These are phyloP conservation scores for Carex pumila DNA, from an alignment of 176 grass and related monocot species.

Conservation along the genomic window DNA sequence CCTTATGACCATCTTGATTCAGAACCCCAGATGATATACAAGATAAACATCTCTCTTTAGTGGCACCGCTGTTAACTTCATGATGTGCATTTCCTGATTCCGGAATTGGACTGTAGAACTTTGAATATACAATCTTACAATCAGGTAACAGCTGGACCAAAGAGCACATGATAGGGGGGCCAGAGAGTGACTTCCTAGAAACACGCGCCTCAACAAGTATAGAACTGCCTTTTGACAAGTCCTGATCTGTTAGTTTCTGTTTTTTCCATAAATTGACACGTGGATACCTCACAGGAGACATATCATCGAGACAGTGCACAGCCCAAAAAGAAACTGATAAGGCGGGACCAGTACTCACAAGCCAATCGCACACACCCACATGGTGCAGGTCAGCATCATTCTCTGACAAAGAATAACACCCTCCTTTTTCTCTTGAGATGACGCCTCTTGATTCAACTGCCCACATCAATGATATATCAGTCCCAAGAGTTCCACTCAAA, in stretches of 20 bases:
- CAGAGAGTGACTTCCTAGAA: slow-evolving; percentile 53
- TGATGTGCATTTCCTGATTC: slow-evolving; percentile 31
- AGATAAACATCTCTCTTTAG: slow-evolving; percentile 35
- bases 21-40: slow-evolving; percentile 32
- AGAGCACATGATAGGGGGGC: slow-evolving; percentile 56
- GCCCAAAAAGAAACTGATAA: slow-evolving; percentile 62
- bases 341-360: slow-evolving; percentile 55
- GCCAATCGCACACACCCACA: slow-evolving; percentile 85
- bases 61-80: slow-evolving; percentile 27
- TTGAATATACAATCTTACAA: slow-evolving; percentile 42
- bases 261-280: slow-evolving; percentile 72
- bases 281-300: slow-evolving; percentile 70
- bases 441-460: slow-evolving; percentile 45
- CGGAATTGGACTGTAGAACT: slow-evolving; percentile 21
- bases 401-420: slow-evolving; percentile 48
- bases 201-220: slow-evolving; percentile 56
- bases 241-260: slow-evolving; percentile 24
- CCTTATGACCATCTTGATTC: slow-evolving; percentile 57
- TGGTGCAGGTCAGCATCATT: slow-evolving; percentile 24
- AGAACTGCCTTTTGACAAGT: slow-evolving; percentile 22
- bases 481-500: slow-evolving; percentile 67
- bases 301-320: slow-evolving; percentile 80
- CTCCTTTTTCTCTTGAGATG: slow-evolving; percentile 36
- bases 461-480: slow-evolving; percentile 71
- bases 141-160: slow-evolving; percentile 71